Base-by-base conservation (phyloP, 345 rosid species). In the Dipteronia dyeriana region DNA sequence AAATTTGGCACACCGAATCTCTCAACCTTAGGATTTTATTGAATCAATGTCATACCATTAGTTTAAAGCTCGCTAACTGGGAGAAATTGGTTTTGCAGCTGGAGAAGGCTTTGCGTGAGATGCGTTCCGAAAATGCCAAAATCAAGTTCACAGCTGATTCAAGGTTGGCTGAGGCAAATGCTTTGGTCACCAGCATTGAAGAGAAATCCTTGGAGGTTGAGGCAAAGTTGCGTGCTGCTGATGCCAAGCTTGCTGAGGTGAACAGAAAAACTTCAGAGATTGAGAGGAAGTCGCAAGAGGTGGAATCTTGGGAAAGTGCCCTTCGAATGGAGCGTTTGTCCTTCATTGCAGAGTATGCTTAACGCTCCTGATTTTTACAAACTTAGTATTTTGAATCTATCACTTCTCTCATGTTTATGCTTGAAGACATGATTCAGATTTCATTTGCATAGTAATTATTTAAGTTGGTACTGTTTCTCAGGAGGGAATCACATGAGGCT, bases 191-290 rank as follows among this genome's bases (percentile, higher is more conserved):
- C 53, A 89, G 93, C 72, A 82, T 96, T 59, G 97, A 92, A 76
- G 97, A 92, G 60, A 96, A 91, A 79, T 94, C 98, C 19, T 82
- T 94, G 3, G 99, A 94, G 76, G 90, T 96, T 39, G 97, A 92
- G 84, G 89, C 86, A 14, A 96, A 94, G 85, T 72, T 91, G 70
- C 92, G 85, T 54, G 90, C 97, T 79, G 92, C 87, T 25, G 98
- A 94, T 87, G 98, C 99, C 29, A 92, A 84, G 77, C 88, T 96
- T 84, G 99, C 99, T 70, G 99, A 96, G 86, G 89, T 91, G 71
- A 96, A 88, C 80, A 87, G 99, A 83, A 96, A 89, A 83, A 90
- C 85, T 76, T 90, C 98, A 11, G 97, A 94, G 76, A 80, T 87
- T 38, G 97, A 89, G 72, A 88, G 98, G 90, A 96, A 90, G 78